Evolutionary conservation across 2,329 filamentous ascomycete species (phyloP).

Genomic region (Mycosphaerella sp.): DNA sequence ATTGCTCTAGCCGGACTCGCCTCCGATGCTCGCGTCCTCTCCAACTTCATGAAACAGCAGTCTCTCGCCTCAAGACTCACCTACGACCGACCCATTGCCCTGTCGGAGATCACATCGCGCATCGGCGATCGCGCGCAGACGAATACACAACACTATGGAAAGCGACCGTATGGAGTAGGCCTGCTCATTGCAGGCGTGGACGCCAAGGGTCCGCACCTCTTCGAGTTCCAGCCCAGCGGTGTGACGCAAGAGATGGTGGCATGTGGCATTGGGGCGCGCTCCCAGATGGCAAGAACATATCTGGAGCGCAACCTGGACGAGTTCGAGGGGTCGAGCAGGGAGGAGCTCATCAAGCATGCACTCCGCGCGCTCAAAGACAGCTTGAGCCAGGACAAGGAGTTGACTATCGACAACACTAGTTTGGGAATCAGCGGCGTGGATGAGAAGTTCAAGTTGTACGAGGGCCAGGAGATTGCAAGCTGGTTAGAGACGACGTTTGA

Average conservation of each 20-base stretch:
- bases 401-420: constrained; percentile 95
- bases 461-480: constrained; percentile 77
- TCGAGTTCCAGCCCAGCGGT: constrained; percentile 94
- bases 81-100: constrained; percentile 86
- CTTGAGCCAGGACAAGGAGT: constrained; percentile 91
- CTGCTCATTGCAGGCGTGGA: constrained; percentile 90
- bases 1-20: constrained; percentile 94
- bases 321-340: constrained; percentile 68
- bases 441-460: constrained; percentile 84
- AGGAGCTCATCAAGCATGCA: constrained; percentile 86
- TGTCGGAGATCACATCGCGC: constrained; percentile 80
- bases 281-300: constrained; percentile 97
- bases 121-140: constrained; percentile 96
- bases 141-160: constrained; percentile 97
- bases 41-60: constrained; percentile 99
- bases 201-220: constrained; percentile 87
- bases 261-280: constrained; percentile 90
- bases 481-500: constrained; percentile 69
- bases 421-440: constrained; percentile 81
- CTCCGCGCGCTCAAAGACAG: constrained; percentile 90
- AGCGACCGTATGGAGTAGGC: constrained; percentile 91
- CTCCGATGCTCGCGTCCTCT: constrained; percentile 95
- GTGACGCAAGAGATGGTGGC: constrained; percentile 97
- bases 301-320: constrained; percentile 83
- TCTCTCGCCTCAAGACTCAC: constrained; percentile 92